A percentile compares a stretch with the other conserved stretches of the same genome.
phyloP scores from a whole-genome alignment of 2,329 filamentous ascomycete species.

The Ophiognomonia clavigignenti-juglandacearum region DNA sequence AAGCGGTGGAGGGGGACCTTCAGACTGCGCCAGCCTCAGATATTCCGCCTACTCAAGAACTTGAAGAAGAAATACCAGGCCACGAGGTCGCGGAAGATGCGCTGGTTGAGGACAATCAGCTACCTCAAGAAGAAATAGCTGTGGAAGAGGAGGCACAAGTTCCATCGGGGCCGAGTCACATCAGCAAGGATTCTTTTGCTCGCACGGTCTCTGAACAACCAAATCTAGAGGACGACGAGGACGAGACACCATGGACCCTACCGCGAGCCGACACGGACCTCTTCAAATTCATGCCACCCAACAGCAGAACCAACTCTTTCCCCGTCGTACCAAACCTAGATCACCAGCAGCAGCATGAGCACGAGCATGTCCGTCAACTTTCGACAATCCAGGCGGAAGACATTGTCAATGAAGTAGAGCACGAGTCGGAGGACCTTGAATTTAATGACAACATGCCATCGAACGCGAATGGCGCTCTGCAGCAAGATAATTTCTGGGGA shows the following conservation, averaged over 20 bases:
- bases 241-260: slow-evolving; percentile 53
- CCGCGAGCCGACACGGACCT: slow-evolving; percentile 49
- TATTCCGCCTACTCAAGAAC: no score
- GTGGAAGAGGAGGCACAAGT: slow-evolving; percentile 12
- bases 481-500: slow-evolving; percentile 15
- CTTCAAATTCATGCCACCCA: slow-evolving; percentile 55
- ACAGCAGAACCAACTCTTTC: slow-evolving; percentile 59
- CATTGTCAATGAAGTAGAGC: slow-evolving; percentile 49
- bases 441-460: slow-evolving; percentile 24
- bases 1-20: no score
- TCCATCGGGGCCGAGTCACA: slow-evolving; percentile 42
- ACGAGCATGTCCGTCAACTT: slow-evolving; percentile 33
- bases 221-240: slow-evolving; percentile 53
- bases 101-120: background rate
- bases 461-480: slow-evolving; percentile 8
- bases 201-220: slow-evolving; percentile 60
- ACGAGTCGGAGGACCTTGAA: slow-evolving; percentile 38
- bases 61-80: background rate
- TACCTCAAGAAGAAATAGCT: slow-evolving; percentile 5
- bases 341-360: slow-evolving; percentile 21
- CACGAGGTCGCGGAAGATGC: no score
- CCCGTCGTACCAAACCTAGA: slow-evolving; percentile 47
- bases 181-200: slow-evolving; percentile 59
- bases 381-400: slow-evolving; percentile 48
- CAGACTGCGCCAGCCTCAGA: no score